A percentile compares a stretch with the other conserved stretches of the same genome.
Conservation (phyloP, 2,329 filamentous ascomycete species). For the Claviceps pazoutovae region DNA sequence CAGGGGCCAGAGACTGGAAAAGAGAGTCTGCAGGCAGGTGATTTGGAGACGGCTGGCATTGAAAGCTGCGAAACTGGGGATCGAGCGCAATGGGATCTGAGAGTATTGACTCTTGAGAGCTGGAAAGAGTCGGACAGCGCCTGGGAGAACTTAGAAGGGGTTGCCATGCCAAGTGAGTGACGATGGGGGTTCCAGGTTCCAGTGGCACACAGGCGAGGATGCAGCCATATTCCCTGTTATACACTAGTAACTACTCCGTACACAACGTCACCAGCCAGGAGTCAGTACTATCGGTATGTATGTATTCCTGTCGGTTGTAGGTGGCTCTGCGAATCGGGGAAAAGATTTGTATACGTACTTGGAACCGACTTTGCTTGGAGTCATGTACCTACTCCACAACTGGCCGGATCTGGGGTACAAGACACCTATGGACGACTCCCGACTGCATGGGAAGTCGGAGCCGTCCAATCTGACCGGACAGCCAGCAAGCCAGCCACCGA, state of each 20-base stretch:
- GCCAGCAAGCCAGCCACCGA: no score
- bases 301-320: neutral
- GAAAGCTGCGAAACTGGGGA: no score
- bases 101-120: neutral
- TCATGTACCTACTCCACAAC: neutral
- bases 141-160: neutral
- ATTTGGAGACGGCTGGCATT: no score
- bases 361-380: neutral
- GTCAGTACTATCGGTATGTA: neutral
- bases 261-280: neutral
- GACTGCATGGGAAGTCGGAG: no score
- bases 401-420: neutral
- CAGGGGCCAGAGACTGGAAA: no score
- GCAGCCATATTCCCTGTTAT: neutral
- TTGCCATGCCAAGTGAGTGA: neutral
- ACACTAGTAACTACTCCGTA: neutral
- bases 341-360: no score
- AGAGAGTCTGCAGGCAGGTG: no score
- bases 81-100: no score
- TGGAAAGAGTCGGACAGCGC: neutral
- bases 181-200: constrained; percentile 1
- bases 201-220: neutral
- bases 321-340: no score
- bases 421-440: neutral
- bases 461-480: no score